These are phyloP conservation scores for Colletotrichum trifolii DNA, from an alignment of 2,329 filamentous ascomycete species.

Conservation along the genomic window DNA sequence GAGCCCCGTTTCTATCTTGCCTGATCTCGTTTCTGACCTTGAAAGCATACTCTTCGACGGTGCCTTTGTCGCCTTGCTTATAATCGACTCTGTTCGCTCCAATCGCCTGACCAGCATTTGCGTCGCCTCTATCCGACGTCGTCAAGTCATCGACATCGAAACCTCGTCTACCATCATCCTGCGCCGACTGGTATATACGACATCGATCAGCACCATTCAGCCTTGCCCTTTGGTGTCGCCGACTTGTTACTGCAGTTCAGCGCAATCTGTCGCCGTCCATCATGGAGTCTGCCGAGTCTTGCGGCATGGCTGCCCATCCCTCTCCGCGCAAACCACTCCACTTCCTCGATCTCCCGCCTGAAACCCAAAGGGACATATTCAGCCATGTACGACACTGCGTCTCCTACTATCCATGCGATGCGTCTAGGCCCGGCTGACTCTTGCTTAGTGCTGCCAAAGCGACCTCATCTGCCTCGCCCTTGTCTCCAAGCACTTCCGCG, in stretches of 20 bases:
- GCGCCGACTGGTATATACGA: too few species aligned
- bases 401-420: slow-evolving; percentile 7
- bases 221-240: background rate
- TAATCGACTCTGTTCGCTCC: background rate
- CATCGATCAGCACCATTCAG: too few species aligned
- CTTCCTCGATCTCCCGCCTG: slow-evolving; percentile 57
- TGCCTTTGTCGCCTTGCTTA: background rate
- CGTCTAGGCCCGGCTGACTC: slow-evolving; percentile 15
- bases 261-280: slow-evolving; percentile 24
- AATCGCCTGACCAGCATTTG: too few species aligned
- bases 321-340: slow-evolving; percentile 40
- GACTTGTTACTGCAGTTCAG: background rate
- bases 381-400: slow-evolving; percentile 51
- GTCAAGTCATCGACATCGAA: too few species aligned
- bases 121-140: too few species aligned
- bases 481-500: slow-evolving; percentile 67
- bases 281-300: slow-evolving; percentile 51
- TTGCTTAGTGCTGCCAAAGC: slow-evolving; percentile 57
- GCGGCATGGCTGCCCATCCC: slow-evolving; percentile 42
- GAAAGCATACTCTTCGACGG: background rate
- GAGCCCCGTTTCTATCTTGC: background rate
- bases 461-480: slow-evolving; percentile 69
- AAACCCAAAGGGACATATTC: slow-evolving; percentile 62
- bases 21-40: background rate
- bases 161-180: too few species aligned